Conservation (phyloP, 768 basidiomycete genomes). For the Coprinopsis marcescibilis region DNA sequence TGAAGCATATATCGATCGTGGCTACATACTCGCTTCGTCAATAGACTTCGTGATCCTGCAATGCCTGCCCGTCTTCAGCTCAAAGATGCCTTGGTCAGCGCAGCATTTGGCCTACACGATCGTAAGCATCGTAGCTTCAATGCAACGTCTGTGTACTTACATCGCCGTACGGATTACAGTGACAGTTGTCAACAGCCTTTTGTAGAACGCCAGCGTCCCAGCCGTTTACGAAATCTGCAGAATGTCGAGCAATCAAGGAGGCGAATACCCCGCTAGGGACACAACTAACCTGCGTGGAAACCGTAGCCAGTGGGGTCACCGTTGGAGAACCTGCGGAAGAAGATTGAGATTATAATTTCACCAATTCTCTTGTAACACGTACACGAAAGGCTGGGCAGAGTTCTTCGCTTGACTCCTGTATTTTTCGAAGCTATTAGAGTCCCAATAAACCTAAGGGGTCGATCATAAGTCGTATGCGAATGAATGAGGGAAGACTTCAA, state of each 20-base stretch:
- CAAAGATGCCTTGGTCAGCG: conserved; percentile 38
- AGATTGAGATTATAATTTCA: background rate
- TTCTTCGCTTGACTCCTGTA: conserved; percentile 39
- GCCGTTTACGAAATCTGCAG: conserved; percentile 49
- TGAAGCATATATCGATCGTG: conserved; percentile 2
- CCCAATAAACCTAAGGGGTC: conserved; percentile 39
- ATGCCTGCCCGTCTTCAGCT: conserved; percentile 30
- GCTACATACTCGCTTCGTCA: conserved; percentile 38
- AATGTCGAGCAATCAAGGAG: background rate
- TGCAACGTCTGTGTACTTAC: conserved; percentile 20
- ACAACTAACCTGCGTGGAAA: conserved; percentile 44
- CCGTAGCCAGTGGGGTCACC: conserved; percentile 64
- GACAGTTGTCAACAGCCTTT: conserved; percentile 47
- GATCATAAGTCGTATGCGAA: background rate
- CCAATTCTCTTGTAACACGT: conserved; percentile 17
- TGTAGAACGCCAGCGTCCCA: conserved; percentile 55
- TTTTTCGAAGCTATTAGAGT: conserved; percentile 28
- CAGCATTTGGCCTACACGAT: conserved; percentile 36
- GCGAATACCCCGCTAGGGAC: background rate
- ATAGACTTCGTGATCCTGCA: conserved; percentile 43
- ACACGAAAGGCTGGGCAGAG: conserved; percentile 48
- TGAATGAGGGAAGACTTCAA: background rate
- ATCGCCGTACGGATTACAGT: conserved; percentile 41
- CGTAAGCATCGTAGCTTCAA: conserved; percentile 4
- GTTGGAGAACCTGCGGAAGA: conserved; percentile 32